A percentile compares a stretch with the other conserved stretches of the same genome.
Evolutionary conservation across 306 rosid species (phyloP).

Genomic region (Lathyrus sativus): DNA sequence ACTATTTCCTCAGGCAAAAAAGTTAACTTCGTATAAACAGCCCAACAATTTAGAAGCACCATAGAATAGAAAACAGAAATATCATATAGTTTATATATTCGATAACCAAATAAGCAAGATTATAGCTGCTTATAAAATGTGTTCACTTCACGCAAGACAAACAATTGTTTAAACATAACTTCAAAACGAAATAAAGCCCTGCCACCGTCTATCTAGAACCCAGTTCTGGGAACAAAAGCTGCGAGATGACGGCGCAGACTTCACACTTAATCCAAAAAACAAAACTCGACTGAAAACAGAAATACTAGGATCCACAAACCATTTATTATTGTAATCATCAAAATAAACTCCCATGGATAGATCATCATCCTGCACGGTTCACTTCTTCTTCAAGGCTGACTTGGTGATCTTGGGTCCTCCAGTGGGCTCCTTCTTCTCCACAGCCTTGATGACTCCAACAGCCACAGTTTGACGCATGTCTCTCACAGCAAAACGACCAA

Average conservation of each 20-base stretch:
- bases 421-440: constrained; percentile 83
- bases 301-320: constrained; percentile 8
- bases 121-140: constrained; percentile 1
- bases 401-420: constrained; percentile 72
- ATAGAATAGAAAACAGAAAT: background rate
- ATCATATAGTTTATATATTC: background rate
- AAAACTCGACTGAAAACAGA: background rate
- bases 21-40: too few species aligned
- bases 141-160: constrained; percentile 2
- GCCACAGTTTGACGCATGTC: constrained; percentile 98
- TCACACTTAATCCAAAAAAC: constrained; percentile 23
- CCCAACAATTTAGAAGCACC: too few species aligned
- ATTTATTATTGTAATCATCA: constrained; percentile 28
- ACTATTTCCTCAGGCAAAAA: too few species aligned
- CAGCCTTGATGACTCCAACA: constrained; percentile 84
- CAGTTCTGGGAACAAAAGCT: constrained; percentile 53
- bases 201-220: constrained; percentile 76
- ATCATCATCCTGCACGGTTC: constrained; percentile 47
- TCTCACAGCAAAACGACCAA: constrained; percentile 88
- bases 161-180: background rate
- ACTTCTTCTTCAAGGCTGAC: constrained; percentile 82
- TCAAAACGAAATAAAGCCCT: background rate
- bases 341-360: background rate
- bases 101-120: background rate
- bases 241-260: constrained; percentile 43